Evolutionary conservation across 768 basidiomycete genomes (phyloP), one percentile per base, ranked within the genome.

Genomic region (Lactarius sanguifluus): DNA sequence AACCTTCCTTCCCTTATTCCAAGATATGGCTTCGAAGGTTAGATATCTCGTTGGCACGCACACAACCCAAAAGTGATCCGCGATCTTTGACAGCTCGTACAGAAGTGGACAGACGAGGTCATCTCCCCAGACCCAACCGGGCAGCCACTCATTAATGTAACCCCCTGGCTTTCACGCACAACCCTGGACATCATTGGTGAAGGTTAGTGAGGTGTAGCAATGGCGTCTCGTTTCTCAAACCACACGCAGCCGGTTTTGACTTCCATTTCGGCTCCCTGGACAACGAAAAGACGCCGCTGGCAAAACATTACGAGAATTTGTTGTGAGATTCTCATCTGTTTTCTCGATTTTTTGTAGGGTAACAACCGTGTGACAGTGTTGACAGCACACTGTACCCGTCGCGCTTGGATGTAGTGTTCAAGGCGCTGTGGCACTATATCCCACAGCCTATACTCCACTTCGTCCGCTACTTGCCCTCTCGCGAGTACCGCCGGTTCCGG

Each of bases 111-210:
- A 47, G 73, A 75, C 7, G 41, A 71, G 3, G 61, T 75, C 3
- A 64, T 68, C 30, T 56, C 62, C 0, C 30, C 55, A 7, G 38
- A 62, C 8, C 38, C 70, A 10, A 59, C 65, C 1, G 32, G 40
- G 4, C 47, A 67, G 6, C 47, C 64, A 28, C 55, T 67, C 23
- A 55, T 75, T 57, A 72, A 74, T 43, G 68, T 75, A 36, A 30
- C 36, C 30, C 12, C 62, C 2, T 74, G 73, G 73, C 67, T 75
- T 18, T 69, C 73, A 28, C 66, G 72, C 15, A 67, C 69, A 47
- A 71, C 74, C 18, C 61, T 75, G 3, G 74, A 75, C 41, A 63
- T 73, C 30, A 75, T 75, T 40, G 73, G 71, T 1, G 70, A 74
- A 66, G 66, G 74, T 75, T 32, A 38, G 59, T 55, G 7, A 18